Percentiles rank a stretch among this genome's conserved stretches.
Conservation (phyloP, 768 basidiomycete genomes). For the Hygrocybe coccinea region DNA sequence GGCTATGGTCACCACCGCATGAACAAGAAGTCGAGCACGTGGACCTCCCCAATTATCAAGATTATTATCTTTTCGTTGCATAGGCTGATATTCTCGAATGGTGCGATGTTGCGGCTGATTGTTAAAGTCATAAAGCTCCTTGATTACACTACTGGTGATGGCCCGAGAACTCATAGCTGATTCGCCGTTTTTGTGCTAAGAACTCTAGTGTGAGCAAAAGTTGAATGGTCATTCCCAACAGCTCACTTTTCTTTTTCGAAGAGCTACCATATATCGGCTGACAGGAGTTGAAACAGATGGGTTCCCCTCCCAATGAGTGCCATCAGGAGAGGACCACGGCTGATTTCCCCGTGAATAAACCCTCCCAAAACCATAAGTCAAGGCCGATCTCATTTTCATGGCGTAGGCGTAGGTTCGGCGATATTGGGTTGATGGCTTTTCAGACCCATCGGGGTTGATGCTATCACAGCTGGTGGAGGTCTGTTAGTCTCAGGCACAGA, state of each 20-base stretch:
- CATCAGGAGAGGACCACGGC: not conserved
- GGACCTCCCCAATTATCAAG: slow-evolving; percentile 30
- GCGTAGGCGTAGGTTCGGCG: slow-evolving; percentile 16
- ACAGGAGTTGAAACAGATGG: slow-evolving; percentile 25
- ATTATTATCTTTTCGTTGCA: slow-evolving; percentile 3
- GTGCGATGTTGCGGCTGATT: not conserved
- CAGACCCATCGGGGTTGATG: slow-evolving; percentile 19
- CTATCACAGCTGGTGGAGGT: slow-evolving; percentile 23
- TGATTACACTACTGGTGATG: not conserved
- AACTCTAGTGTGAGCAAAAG: not conserved
- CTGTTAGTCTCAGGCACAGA: not conserved
- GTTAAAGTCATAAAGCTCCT: not conserved
- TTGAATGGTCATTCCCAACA: not conserved
- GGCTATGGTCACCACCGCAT: slow-evolving; percentile 29
- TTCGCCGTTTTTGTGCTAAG: not conserved
- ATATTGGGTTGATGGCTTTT: slow-evolving; percentile 7
- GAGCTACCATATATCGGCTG: slow-evolving; percentile 25
- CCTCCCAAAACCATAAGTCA: slow-evolving; percentile 20
- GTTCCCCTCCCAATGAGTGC: slow-evolving; percentile 29
- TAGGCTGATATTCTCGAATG: not conserved
- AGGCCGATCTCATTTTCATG: slow-evolving; percentile 21
- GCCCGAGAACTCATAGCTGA: not conserved
- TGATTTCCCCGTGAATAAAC: slow-evolving; percentile 4
- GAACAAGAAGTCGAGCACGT: slow-evolving; percentile 21
- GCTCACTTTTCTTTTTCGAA: slow-evolving; percentile 22